A percentile compares a stretch with the other conserved stretches of the same genome.
These are phyloP conservation scores for Euptelea pleiosperma DNA, from an alignment of 164 flowering plant species.

Conservation along the genomic window DNA sequence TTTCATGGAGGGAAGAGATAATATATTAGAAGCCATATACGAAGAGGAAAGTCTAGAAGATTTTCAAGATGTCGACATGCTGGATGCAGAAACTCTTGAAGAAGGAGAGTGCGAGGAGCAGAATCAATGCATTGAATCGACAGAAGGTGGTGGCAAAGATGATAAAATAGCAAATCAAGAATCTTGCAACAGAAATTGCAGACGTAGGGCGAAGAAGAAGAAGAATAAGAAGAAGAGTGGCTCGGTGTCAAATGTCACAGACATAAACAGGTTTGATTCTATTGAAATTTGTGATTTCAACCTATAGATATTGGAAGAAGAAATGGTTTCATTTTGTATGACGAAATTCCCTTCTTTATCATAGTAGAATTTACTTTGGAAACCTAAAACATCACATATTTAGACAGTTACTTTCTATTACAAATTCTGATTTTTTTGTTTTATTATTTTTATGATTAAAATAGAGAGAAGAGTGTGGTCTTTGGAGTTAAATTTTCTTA, in stretches of 20 bases:
- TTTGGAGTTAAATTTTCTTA: not conserved
- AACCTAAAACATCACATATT: not conserved
- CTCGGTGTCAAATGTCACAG: slow-evolving; percentile 27
- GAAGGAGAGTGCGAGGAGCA: slow-evolving; percentile 53
- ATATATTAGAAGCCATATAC: slow-evolving; percentile 37
- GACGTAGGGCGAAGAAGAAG: slow-evolving; percentile 37
- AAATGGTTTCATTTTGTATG: not conserved
- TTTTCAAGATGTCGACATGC: slow-evolving; percentile 60
- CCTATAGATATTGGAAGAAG: not conserved
- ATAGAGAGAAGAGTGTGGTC: not conserved
- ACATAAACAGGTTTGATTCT: slow-evolving; percentile 55
- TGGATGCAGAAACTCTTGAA: slow-evolving; percentile 48
- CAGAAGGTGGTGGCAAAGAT: slow-evolving; percentile 17
- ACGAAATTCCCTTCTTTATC: too few relatives aligned
- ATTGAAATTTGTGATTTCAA: not conserved
- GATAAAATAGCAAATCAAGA: slow-evolving; percentile 19
- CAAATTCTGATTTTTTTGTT: not conserved
- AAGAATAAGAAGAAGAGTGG: slow-evolving; percentile 41
- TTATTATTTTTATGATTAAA: not conserved
- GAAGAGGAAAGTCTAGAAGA: slow-evolving; percentile 51
- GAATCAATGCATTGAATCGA: slow-evolving; percentile 10
- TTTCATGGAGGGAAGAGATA: slow-evolving; percentile 52
- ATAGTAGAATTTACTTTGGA: not conserved
- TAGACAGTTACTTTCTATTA: too few relatives aligned
- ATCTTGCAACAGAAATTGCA: slow-evolving; percentile 24